phyloP scores from a whole-genome alignment of 768 basidiomycete genomes.

The Neoboletus magnificus region DNA sequence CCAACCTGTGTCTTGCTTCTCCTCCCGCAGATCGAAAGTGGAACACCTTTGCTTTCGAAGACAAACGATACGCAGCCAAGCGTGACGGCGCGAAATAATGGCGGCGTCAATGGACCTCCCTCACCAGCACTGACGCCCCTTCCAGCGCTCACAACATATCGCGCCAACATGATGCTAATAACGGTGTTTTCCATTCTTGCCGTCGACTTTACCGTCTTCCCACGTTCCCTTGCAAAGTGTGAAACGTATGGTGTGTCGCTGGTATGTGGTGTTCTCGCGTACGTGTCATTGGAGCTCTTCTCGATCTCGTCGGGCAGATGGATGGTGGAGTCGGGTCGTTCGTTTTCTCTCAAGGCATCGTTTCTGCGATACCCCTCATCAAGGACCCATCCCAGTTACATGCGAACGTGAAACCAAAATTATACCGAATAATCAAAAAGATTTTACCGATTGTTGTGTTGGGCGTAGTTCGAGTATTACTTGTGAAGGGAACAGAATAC shows the following conservation, averaged over 20 bases:
- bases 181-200: conserved; percentile 89
- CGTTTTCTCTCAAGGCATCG: conserved; percentile 92
- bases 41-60: conserved; percentile 53
- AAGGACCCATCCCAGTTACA: conserved; percentile 56
- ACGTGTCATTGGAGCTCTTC: background rate
- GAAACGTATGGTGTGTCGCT: conserved; percentile 94
- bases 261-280: conserved; percentile 43
- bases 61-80: conserved; percentile 2
- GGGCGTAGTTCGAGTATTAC: conserved; percentile 71
- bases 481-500: conserved; percentile 93
- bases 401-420: conserved; percentile 47
- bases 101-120: background rate
- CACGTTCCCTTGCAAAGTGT: conserved; percentile 83
- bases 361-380: conserved; percentile 81
- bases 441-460: conserved; percentile 64
- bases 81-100: background rate
- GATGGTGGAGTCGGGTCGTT: conserved; percentile 97
- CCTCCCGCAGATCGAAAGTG: conserved; percentile 39
- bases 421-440: conserved; percentile 52
- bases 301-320: conserved; percentile 59
- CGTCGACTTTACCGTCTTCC: conserved; percentile 93
- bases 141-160: conserved; percentile 80
- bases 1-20: conserved; percentile 45
- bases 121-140: conserved; percentile 39
- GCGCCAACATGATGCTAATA: conserved; percentile 94